Conservation (phyloP, 148 eudicot genomes). For the Rhododendron kiyosumense region DNA sequence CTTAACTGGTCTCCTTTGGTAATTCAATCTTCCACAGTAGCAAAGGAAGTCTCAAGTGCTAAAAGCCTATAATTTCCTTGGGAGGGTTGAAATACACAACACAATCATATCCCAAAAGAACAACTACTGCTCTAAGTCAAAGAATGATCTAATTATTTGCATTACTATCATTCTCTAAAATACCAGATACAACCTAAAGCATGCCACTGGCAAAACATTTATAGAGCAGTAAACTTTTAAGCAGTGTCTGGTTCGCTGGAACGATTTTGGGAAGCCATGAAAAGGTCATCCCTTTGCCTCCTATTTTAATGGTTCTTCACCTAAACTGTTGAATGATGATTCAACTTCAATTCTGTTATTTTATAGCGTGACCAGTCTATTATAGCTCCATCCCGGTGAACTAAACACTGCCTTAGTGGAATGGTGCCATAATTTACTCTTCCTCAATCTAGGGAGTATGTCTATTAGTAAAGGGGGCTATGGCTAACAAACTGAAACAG, state of each 20-base stretch:
- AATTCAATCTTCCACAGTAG: background rate
- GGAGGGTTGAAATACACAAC: background rate
- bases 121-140: background rate
- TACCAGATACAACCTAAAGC: background rate
- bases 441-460: background rate
- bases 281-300: background rate
- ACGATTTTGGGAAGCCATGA: background rate
- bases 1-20: background rate
- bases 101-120: background rate
- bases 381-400: background rate
- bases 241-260: background rate
- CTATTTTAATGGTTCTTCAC: background rate
- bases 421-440: background rate
- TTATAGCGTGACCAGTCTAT: background rate
- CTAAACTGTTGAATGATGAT: background rate
- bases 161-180: too few species aligned
- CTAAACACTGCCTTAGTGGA: background rate
- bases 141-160: background rate
- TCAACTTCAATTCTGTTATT: background rate
- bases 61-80: background rate
- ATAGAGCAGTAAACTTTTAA: background rate
- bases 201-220: background rate
- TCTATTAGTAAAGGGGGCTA: background rate
- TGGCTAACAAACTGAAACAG: background rate
- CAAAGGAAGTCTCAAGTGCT: background rate